A percentile compares a stretch with the other conserved stretches of the same genome.
Evolutionary conservation across 768 basidiomycete genomes (phyloP).

Genomic region (Leccinellum rugosiceps): DNA sequence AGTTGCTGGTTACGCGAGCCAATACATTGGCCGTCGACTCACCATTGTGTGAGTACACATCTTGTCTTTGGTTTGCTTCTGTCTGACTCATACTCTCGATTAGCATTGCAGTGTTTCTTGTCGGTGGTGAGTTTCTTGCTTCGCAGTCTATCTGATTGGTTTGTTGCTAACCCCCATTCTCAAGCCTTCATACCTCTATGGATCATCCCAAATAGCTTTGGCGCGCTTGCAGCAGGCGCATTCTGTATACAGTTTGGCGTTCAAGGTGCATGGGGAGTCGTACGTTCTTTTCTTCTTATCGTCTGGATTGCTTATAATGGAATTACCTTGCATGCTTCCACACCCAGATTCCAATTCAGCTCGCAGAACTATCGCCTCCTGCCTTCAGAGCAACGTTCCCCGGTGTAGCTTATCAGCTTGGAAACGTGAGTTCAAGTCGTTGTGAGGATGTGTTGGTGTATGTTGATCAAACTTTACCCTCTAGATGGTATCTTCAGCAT

Average conservation of each 20-base stretch:
- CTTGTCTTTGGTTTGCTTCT: not conserved
- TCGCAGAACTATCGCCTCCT: constrained; percentile 82
- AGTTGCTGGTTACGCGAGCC: constrained; percentile 66
- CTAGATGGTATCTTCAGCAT: constrained; percentile 66
- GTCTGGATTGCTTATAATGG: not conserved
- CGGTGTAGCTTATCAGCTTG: constrained; percentile 81
- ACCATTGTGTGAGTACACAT: constrained; percentile 50
- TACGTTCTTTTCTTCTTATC: constrained; percentile 34
- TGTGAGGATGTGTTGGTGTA: not conserved
- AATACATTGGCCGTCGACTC: constrained; percentile 77
- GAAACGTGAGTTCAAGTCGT: constrained; percentile 44
- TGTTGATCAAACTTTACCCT: not conserved
- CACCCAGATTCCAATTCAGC: constrained; percentile 63
- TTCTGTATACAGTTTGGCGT: constrained; percentile 87
- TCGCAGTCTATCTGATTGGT: not conserved
- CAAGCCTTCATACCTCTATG: constrained; percentile 69
- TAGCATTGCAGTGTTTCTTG: constrained; percentile 18
- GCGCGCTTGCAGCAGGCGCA: constrained; percentile 71
- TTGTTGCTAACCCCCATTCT: not conserved
- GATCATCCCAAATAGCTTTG: constrained; percentile 72
- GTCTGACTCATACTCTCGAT: constrained; percentile 2
- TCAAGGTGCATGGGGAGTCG: constrained; percentile 89
- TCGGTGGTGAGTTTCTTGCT: constrained; percentile 42
- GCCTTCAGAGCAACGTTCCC: constrained; percentile 89
- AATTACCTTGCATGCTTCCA: not conserved